These are phyloP conservation scores for Calocybe gangraenosa DNA, from an alignment of 768 basidiomycete species.

Conservation along the genomic window DNA sequence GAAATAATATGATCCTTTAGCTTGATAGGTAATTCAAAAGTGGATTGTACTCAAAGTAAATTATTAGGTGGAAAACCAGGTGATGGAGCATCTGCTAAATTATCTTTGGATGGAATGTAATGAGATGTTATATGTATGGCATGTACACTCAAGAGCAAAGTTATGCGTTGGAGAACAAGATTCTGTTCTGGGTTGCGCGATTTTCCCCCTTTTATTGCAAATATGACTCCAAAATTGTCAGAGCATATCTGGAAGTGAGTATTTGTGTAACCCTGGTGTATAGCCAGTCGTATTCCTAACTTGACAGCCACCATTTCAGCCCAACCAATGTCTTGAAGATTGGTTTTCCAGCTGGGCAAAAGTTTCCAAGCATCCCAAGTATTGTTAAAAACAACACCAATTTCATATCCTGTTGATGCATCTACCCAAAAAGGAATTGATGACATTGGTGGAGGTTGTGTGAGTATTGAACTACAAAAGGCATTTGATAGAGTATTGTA, in stretches of 20 bases:
- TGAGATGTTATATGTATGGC: conserved; percentile 21
- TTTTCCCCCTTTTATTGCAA: conserved; percentile 19
- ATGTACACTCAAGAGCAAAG: conserved; percentile 16
- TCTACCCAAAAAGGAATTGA: not conserved
- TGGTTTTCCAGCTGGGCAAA: conserved; percentile 11
- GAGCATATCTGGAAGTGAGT: conserved; percentile 24
- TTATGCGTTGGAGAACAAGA: conserved; percentile 20
- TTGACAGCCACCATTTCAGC: conserved; percentile 24
- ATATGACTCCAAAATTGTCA: conserved; percentile 32
- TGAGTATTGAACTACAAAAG: too few relatives aligned
- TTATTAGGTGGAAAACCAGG: not conserved
- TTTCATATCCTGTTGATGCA: not conserved
- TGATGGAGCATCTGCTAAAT: not conserved
- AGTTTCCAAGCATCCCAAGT: conserved; percentile 3
- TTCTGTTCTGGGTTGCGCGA: conserved; percentile 28
- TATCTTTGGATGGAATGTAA: conserved; percentile 17
- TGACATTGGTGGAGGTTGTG: too few relatives aligned
- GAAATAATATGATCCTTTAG: too few relatives aligned
- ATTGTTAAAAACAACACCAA: not conserved
- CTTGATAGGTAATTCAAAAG: too few relatives aligned
- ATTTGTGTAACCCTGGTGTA: conserved; percentile 7
- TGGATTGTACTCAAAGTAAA: too few relatives aligned
- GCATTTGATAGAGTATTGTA: too few relatives aligned
- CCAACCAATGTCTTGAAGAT: conserved; percentile 22
- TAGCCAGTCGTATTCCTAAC: conserved; percentile 11